Percentiles rank a stretch among this genome's conserved stretches.
phyloP scores from a whole-genome alignment of 208 protist species.

The Leishmania lainsoni region DNA sequence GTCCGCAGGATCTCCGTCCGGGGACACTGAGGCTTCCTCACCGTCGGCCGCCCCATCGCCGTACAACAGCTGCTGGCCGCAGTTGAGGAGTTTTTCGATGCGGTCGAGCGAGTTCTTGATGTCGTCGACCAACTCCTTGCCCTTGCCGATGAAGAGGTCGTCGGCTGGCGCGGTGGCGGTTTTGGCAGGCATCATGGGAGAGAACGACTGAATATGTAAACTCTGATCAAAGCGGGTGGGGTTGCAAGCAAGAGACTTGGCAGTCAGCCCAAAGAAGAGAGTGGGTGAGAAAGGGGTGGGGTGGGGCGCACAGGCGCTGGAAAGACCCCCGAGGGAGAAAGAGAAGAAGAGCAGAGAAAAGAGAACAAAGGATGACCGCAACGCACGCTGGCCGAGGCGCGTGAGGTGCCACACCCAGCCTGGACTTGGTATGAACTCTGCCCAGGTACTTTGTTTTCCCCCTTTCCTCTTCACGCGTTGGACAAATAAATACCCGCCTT shows the following conservation, averaged over 20 bases:
- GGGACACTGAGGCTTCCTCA: neutral
- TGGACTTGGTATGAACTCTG: neutral
- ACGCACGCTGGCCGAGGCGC: neutral
- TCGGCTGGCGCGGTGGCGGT: neutral
- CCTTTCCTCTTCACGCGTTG: neutral
- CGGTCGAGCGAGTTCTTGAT: conserved; percentile 54
- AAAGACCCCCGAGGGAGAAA: neutral
- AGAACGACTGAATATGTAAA: neutral
- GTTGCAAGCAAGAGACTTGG: neutral
- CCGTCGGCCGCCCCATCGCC: conserved; percentile 31
- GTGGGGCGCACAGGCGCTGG: neutral
- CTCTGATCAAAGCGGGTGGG: neutral
- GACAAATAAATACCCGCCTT: neutral
- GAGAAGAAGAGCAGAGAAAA: neutral
- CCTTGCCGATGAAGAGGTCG: neutral
- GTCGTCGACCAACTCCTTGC: conserved; percentile 31
- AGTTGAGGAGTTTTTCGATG: conserved; percentile 58
- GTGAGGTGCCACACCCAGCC: neutral
- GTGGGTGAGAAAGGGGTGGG: no score
- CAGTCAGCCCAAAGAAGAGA: neutral
- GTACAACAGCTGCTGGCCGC: conserved; percentile 55
- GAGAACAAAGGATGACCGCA: neutral
- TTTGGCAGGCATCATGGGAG: neutral
- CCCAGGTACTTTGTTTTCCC: neutral
- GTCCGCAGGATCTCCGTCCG: neutral